These are phyloP conservation scores for Metarhizium robertsii DNA, from an alignment of 2,329 filamentous ascomycete genomes.

Conservation along the genomic window DNA sequence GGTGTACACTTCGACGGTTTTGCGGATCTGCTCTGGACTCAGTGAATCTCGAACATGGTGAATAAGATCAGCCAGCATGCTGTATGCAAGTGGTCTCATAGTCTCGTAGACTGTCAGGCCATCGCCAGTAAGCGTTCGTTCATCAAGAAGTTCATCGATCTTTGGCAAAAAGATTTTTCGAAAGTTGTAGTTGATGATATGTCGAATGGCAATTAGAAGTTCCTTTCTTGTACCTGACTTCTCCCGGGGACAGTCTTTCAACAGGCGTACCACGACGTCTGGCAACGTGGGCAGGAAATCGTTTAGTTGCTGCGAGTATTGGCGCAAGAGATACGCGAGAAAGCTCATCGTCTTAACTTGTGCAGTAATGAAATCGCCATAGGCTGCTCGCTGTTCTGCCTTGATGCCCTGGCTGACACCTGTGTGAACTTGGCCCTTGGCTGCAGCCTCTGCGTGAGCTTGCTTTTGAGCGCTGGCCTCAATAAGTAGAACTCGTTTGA, in stretches of 20 bases:
- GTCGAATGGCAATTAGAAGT: constrained; percentile 86
- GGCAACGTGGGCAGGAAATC: constrained; percentile 84
- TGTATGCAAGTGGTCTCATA: constrained; percentile 90
- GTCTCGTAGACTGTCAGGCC: constrained; percentile 95
- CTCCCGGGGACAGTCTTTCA: constrained; percentile 91
- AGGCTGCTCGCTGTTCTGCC: constrained; percentile 66
- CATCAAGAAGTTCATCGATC: constrained; percentile 90
- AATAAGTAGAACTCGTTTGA: constrained; percentile 79
- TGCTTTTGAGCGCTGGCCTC: constrained; percentile 91
- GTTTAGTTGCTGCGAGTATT: constrained; percentile 76
- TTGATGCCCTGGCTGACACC: constrained; percentile 90
- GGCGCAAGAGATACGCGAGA: constrained; percentile 79
- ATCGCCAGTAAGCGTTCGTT: constrained; percentile 89
- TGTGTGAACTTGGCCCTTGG: constrained; percentile 74
- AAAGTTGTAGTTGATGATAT: constrained; percentile 99
- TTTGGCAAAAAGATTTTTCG: constrained; percentile 88
- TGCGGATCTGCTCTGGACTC: constrained; percentile 80
- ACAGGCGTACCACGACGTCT: constrained; percentile 77
- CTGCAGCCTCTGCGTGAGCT: constrained; percentile 77
- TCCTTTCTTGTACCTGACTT: constrained; percentile 93
- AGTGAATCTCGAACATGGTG: constrained; percentile 93
- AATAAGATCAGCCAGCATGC: constrained; percentile 96
- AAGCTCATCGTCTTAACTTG: constrained; percentile 99
- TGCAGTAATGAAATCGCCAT: constrained; percentile 94
- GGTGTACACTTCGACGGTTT: constrained; percentile 95